Evolutionary conservation across 179 eudicot genomes (phyloP).

Genomic region (Beta macrorhiza): DNA sequence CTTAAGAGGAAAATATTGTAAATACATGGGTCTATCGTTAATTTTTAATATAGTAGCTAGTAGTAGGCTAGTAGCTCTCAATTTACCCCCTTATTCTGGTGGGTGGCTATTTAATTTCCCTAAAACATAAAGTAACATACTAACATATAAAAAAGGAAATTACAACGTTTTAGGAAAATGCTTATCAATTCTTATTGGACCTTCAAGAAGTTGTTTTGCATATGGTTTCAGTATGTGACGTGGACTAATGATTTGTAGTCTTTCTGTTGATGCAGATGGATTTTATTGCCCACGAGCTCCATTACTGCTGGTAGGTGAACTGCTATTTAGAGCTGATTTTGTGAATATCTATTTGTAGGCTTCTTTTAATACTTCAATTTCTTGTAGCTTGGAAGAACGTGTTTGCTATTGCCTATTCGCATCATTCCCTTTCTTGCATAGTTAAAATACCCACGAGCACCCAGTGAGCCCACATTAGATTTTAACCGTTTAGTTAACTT

Average conservation of each 20-base stretch:
- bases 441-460: background rate
- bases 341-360: background rate
- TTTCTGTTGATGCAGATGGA: slow-evolving; percentile 50
- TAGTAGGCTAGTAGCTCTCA: too few relatives aligned
- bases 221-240: background rate
- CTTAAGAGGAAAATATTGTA: too few relatives aligned
- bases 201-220: background rate
- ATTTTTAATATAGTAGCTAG: too few relatives aligned
- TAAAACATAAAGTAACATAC: too few relatives aligned
- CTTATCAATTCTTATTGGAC: too few relatives aligned
- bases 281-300: slow-evolving; percentile 62
- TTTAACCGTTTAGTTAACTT: background rate
- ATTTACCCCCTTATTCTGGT: too few relatives aligned
- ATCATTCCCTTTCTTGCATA: background rate
- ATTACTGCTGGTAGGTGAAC: slow-evolving; percentile 57
- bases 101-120: too few relatives aligned
- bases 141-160: too few relatives aligned
- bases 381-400: background rate
- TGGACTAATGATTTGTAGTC: slow-evolving; percentile 13
- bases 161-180: too few relatives aligned
- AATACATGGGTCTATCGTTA: too few relatives aligned
- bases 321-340: background rate
- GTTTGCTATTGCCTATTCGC: background rate
- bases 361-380: background rate
- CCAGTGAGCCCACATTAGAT: background rate